Base-by-base conservation (phyloP, 768 basidiomycete genomes). In the Leccinum truebloodii region DNA sequence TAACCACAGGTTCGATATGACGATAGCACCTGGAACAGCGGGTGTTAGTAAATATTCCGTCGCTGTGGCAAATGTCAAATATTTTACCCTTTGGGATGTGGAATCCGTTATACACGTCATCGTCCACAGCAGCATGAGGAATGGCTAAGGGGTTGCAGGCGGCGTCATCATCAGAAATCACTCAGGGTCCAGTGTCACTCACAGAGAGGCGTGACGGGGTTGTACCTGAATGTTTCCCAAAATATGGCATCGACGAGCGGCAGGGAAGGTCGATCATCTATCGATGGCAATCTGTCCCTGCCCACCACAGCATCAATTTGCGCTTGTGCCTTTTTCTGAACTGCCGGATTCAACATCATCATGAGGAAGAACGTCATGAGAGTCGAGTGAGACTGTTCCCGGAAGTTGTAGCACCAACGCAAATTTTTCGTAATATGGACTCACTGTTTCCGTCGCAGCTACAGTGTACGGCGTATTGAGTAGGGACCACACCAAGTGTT, bases 31-130 rank as follows among this genome's bases (percentile, higher is more conserved):
- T 65, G 14, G 3, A 41, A 39, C 6, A 16, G 6, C 14, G 3
- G 5, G 6, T 30, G 8, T 62, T 3, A 52, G 6, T 28, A 35
- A 1, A 22, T 2, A 1, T 10, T 49, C 20, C 2, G 6, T 10
- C 9, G 6, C 10, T 18, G 10, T 0, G 41, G n/a, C 6, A 26
- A 10, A 14, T 4, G 7, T 28, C 3, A 1, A 4, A 41, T 39
- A 6, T 28, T 28, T 56, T 5, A 64, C 63, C 63, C 58, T 78
- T 77, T 9, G 85, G 84, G 52, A 87, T 86, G 10, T 79, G 68
- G 59, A 81, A 81, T 16, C 78, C 76, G 34, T 69, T 62, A 60
- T 81, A 81, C n/a, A 73, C 60, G 49, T 80, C 80, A 30, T 80
- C 77, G 35, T 75, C 62, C 2, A 77, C 75, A 1, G 67, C 44